Evolutionary conservation across 1,139 yeast species (phyloP), one percentile per base, ranked within the genome.

Genomic region (Yamadazyma aaseri): DNA sequence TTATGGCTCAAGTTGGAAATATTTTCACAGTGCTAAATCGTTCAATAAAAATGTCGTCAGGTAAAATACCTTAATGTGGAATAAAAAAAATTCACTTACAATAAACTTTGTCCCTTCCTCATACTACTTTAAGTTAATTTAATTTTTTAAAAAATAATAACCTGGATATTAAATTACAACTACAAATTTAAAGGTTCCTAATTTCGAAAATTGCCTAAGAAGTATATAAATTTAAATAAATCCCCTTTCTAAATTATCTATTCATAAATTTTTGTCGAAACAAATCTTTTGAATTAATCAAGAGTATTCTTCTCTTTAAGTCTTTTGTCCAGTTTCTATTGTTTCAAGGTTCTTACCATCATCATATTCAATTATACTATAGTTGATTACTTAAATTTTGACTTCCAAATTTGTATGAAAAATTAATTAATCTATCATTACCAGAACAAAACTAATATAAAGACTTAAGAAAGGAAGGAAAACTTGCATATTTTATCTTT

Each of bases 141-240:
- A 10, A 7, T 22, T 22, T 22, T 22, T 10, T 22, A 8, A 22
- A 18, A n/a, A n/a, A 8, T 10, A 7, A 8, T n/a, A 22, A 22
- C 25, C 25, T 22, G 25, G n/a, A 22, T 22, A 22, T 22, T 22
- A 22, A 22, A 22, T 22, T 11, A 22, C 25, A 22, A 22, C 25
- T 22, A 10, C 25, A 8, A 22, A 7, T 12, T 12, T 6, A 22
- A 22, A 22, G 25, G 25, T 22, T 22, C 25, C 6, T 22, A 22
- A 22, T 22, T n/a, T 10, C 6, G n/a, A 22, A 18, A 22, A 22
- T 10, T 22, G 17, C 13, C 13, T 12, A 9, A 7, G 17, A 14
- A 7, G 5, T 26, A 26, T 26, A 26, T 26, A 26, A 26, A 26
- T 26, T 26, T 15, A 17, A 15, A 7, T 9, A 26, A 26, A 9